Percentiles rank a stretch among this genome's conserved stretches.
phyloP scores from a whole-genome alignment of 306 rosid genomes.

The Pyrus betulifolia region DNA sequence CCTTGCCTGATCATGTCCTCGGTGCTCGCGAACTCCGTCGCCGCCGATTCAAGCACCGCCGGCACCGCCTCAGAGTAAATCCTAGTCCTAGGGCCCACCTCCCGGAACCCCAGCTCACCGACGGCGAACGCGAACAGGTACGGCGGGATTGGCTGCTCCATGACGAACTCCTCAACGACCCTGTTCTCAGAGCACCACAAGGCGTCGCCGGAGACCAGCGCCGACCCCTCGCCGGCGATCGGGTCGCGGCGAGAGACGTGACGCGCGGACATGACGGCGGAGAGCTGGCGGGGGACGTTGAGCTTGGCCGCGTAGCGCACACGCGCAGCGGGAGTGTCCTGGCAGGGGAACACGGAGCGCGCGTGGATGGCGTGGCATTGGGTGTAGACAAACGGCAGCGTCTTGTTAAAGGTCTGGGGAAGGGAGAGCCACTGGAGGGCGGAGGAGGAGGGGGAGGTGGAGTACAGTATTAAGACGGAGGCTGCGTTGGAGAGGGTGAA shows the following conservation, averaged over 20 bases:
- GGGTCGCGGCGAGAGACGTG: constrained; percentile 47
- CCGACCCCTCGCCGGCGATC: constrained; percentile 28
- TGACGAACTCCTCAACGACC: constrained; percentile 77
- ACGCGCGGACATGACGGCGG: constrained; percentile 77
- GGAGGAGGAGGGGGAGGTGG: constrained; percentile 67
- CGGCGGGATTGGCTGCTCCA: constrained; percentile 89
- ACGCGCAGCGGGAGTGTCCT: constrained; percentile 89
- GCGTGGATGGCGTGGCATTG: constrained; percentile 96
- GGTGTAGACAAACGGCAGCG: constrained; percentile 70
- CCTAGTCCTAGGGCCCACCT: constrained; percentile 87
- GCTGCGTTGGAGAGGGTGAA: constrained; percentile 47
- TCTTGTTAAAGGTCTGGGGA: constrained; percentile 65
- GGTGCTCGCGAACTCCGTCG: constrained; percentile 62
- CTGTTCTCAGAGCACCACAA: constrained; percentile 57
- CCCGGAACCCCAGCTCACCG: constrained; percentile 64
- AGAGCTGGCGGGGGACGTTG: constrained; percentile 51
- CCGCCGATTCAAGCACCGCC: constrained; percentile 53
- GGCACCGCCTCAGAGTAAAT: constrained; percentile 67
- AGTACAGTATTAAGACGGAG: constrained; percentile 40
- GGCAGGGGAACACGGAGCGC: constrained; percentile 77
- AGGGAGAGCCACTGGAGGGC: constrained; percentile 91
- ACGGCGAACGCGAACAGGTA: constrained; percentile 83
- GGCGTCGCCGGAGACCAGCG: constrained; percentile 25
- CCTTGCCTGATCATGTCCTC: constrained; percentile 85
- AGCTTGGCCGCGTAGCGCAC: constrained; percentile 43